Conservation (phyloP, 2,329 filamentous ascomycete genomes). For the Waltergamsia citrina region DNA sequence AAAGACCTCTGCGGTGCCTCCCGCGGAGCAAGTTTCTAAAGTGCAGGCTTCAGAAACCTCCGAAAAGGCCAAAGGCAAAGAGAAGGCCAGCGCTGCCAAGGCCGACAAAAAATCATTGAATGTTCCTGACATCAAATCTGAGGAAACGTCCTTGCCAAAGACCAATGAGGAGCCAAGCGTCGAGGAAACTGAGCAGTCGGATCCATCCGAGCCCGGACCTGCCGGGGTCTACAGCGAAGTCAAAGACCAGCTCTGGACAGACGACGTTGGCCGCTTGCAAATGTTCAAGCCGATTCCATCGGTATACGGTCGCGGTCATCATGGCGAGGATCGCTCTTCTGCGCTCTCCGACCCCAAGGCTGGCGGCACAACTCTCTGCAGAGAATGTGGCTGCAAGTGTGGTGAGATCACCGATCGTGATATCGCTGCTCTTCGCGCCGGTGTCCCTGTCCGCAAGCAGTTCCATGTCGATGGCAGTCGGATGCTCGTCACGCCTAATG, state of each 20-base stretch:
- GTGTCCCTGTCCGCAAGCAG: slow-evolving; percentile 50
- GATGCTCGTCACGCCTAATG: slow-evolving; percentile 66
- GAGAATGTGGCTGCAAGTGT: slow-evolving; percentile 26
- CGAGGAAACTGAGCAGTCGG: background rate
- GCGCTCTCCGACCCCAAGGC: too few species aligned
- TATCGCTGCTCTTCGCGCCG: slow-evolving; percentile 42
- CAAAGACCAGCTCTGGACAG: slow-evolving; percentile 19
- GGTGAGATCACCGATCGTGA: slow-evolving; percentile 37
- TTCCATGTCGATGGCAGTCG: slow-evolving; percentile 50
- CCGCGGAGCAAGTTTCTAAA: too few species aligned
- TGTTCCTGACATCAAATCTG: too few species aligned
- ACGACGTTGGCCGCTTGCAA: slow-evolving; percentile 21
- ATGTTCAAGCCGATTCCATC: slow-evolving; percentile 25
- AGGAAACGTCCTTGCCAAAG: background rate
- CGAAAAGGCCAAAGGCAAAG: background rate
- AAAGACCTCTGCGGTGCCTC: background rate
- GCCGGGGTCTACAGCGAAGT: slow-evolving; percentile 25
- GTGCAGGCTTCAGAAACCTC: too few species aligned
- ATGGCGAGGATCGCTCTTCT: background rate
- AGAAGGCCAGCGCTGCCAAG: too few species aligned
- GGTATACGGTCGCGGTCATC: too few species aligned
- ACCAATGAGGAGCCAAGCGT: background rate
- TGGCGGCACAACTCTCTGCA: too few species aligned
- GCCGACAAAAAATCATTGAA: too few species aligned
- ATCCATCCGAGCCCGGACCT: slow-evolving; percentile 16